A percentile compares a stretch with the other conserved stretches of the same genome.
phyloP scores from a whole-genome alignment of 768 basidiomycete species.

The Tulasnella calospora region DNA sequence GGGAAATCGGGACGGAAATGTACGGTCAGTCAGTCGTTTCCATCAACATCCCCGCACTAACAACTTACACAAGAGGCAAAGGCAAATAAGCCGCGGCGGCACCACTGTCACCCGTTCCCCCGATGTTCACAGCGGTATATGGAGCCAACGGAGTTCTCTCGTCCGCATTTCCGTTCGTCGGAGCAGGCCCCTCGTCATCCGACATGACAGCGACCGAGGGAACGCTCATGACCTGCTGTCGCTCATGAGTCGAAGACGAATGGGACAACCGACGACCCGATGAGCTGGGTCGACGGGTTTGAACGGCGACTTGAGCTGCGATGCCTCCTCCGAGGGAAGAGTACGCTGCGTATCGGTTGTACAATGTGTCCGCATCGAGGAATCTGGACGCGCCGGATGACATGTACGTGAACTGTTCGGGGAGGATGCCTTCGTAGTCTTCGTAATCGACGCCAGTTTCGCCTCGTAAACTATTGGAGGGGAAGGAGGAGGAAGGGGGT shows the following conservation, averaged over 20 bases:
- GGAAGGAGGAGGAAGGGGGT: not conserved
- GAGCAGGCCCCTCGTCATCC: not conserved
- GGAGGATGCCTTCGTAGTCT: conserved; percentile 65
- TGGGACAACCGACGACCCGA: not conserved
- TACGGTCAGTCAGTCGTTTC: conserved; percentile 18
- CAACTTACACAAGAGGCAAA: conserved; percentile 64
- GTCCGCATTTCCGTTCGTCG: not conserved
- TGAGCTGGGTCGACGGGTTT: not conserved
- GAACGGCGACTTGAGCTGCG: not conserved
- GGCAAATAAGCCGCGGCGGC: conserved; percentile 52
- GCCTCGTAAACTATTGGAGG: conserved; percentile 32
- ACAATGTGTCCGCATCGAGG: conserved; percentile 1
- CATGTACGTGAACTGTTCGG: conserved; percentile 49
- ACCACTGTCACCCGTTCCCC: not conserved
- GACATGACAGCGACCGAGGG: not conserved
- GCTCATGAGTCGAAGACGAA: not conserved
- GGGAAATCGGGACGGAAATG: not conserved
- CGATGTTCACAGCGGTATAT: conserved; percentile 52
- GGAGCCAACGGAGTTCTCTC: not conserved
- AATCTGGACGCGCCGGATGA: not conserved
- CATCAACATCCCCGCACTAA: conserved; percentile 26
- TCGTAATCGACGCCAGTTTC: conserved; percentile 61
- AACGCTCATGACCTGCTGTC: not conserved
- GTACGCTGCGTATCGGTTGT: conserved; percentile 15
- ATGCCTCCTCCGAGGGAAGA: conserved; percentile 16